A percentile compares a stretch with the other conserved stretches of the same genome.
phyloP scores from a whole-genome alignment of 768 basidiomycete genomes.

The Mycena polygramma region DNA sequence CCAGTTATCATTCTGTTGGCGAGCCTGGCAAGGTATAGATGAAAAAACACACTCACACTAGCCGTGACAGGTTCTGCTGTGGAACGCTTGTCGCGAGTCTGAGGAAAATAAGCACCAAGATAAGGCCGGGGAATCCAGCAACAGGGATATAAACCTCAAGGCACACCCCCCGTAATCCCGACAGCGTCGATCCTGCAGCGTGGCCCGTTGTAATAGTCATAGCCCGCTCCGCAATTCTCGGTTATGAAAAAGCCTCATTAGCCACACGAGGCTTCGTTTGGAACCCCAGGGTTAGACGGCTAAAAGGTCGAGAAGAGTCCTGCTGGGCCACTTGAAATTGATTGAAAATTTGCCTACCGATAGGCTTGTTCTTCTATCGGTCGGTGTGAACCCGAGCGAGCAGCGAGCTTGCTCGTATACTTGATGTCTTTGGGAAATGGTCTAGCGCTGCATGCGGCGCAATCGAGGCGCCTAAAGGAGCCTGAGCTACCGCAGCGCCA shows the following conservation, averaged over 20 bases:
- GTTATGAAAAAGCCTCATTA: constrained; percentile 7
- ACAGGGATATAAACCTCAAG: not conserved
- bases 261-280: constrained; percentile 5
- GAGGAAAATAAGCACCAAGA: no score
- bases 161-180: not conserved
- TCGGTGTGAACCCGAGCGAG: not conserved
- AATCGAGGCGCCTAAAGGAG: no score
- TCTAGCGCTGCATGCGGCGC: no score
- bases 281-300: no score
- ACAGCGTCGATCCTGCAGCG: constrained; percentile 1
- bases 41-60: not conserved
- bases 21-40: not conserved
- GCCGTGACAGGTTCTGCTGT: no score
- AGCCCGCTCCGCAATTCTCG: constrained; percentile 4
- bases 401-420: not conserved
- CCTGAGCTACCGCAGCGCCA: no score
- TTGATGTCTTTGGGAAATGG: no score
- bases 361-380: constrained; percentile 12
- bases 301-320: not conserved
- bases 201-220: not conserved
- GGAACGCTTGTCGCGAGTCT: no score
- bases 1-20: not conserved
- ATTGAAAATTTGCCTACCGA: not conserved
- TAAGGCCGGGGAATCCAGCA: no score
- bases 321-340: no score